Base-by-base conservation (phyloP, 2,329 filamentous ascomycete genomes). In the Cladosporium cucumerinum region DNA sequence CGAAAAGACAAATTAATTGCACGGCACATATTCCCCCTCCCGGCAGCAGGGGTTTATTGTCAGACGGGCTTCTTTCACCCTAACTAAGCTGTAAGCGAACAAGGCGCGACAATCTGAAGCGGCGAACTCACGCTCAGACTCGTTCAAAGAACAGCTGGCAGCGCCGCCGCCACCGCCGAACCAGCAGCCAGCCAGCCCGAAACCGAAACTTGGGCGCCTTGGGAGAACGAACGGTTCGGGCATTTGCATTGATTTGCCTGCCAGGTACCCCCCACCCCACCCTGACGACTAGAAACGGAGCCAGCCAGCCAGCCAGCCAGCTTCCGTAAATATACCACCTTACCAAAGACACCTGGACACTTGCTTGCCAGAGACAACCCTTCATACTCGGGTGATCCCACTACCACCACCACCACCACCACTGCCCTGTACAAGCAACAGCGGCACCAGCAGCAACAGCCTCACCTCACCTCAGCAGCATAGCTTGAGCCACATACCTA, bases 81-180 rank as follows among this genome's bases (percentile, higher is more conserved):
- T 58, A 46, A 30, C 34, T 58, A 46, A 30, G 55, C 55, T 46
- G 39, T 46, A 36, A 58, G 30, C 51, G 26, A 54, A 54, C 51
- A 54, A 46, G 55, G 55, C 32, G 55, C 34, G 55, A 58, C 36
- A 58, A 58, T 58, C 55, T 46, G 55, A 58, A 58, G 55, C 55
- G 46, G 55, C 55, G 34, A 36, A 58, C 55, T 46, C 14, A 12
- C 25, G 36, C 36, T 28, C 46, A 34, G 55, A 58, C 55, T 58
- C 12, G 23, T 18, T 58, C 32, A 58, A 46, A 58, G 55, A 58
- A 58, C 55, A 58, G 55, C 34, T 58, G 55, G 55, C 55, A 58
- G 55, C 55, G 36, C 23, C 55, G 36, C 23, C 55, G 36, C 23
- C 55, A 25, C 23, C 55, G 21, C 32, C n/a, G 30, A 57, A 57